Base-by-base conservation (phyloP, 306 rosid species). In the Castanospermum australe region DNA sequence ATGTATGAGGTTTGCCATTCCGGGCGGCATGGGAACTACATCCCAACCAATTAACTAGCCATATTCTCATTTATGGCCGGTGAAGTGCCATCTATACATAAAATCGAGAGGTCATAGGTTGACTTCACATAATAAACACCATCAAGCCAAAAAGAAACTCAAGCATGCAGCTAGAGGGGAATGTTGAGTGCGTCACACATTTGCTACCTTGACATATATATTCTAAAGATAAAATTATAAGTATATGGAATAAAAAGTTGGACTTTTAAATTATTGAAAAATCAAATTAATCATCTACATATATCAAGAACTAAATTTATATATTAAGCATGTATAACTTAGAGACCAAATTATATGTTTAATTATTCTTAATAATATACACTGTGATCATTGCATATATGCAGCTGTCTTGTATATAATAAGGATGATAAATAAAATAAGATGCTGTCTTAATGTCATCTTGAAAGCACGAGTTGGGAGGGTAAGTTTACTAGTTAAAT, bases 171-270 rank as follows among this genome's bases (percentile, higher is more conserved):
- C 52, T 14, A 55, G 9, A 77, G 39, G 47, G 33, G 64, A 65
- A 80, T 84, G 78, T 86, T 86, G 77, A 78, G 81, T 72, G 84
- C 75, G 20, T 52, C 71, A 79, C 77, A 78, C 85, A 76, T 83
- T 81, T n/a, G n/a, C n/a, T n/a, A n/a, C n/a, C n/a, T n/a, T n/a
- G n/a, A n/a, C n/a, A n/a, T n/a, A n/a, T n/a, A n/a, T n/a, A n/a
- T n/a, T n/a, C n/a, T n/a, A n/a, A n/a, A n/a, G n/a, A n/a, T n/a
- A n/a, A n/a, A 28, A 28, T 28, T 28, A 28, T 28, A 28, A 1
- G 3, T 28, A 28, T 28, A 3, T 1, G 3, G 3, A 28, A 3
- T 28, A 28, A 1, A 28, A 28, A 1, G 32, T 28, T 28, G 32
- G 32, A 28, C 32, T 28, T 28, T 28, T 28, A 28, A 28, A 28